Base-by-base conservation (phyloP, 1,284 basidiomycete species). In the Rhodotorula glutinis region DNA sequence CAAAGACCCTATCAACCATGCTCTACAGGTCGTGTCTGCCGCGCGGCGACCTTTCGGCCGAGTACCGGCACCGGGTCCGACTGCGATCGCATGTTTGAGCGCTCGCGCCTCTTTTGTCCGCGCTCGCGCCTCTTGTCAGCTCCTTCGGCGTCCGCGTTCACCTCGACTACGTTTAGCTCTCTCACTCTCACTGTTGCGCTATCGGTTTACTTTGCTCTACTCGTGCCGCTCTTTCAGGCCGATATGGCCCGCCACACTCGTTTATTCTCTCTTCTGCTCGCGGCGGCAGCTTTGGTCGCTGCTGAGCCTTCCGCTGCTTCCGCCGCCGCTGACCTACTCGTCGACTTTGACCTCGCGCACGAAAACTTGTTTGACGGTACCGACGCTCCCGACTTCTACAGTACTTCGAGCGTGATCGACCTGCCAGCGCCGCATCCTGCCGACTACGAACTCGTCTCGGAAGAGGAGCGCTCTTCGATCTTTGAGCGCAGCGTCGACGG, bases 401-500 rank as follows among this genome's bases (percentile, higher is more conserved):
- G 38, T 23, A 17, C 60, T 40, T 23, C 14, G n/a, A 17, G 19
- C 19, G 11, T 14, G 29, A 27, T 1, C 19, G 65, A 62, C 19
- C 56, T 62, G 23, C 53, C 63, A 3, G 25, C 38, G 10, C 63
- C 63, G 29, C 46, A 64, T 10, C 53, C 44, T 5, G 57, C 63
- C 46, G 63, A 64, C 46, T 64, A 52, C 38, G 53, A 64, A 27
- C 52, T 46, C 57, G 9, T 60, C 9, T 1, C 40, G 16, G 40
- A n/a, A 19, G 40, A 57, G 16, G 55, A 63, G 49, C 41, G 13
- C 21, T 14, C 25, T 29, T 19, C 8, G 23, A 21, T 64, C n/a
- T 64, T 59, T 13, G 57, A 23, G 44, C 63, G 63, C 38, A 14
- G 10, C 19, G 53, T 64, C 23, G 63, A 64, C 40, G 63, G 63